phyloP scores from a whole-genome alignment of 768 basidiomycete species.

The Suillus hirtellus region DNA sequence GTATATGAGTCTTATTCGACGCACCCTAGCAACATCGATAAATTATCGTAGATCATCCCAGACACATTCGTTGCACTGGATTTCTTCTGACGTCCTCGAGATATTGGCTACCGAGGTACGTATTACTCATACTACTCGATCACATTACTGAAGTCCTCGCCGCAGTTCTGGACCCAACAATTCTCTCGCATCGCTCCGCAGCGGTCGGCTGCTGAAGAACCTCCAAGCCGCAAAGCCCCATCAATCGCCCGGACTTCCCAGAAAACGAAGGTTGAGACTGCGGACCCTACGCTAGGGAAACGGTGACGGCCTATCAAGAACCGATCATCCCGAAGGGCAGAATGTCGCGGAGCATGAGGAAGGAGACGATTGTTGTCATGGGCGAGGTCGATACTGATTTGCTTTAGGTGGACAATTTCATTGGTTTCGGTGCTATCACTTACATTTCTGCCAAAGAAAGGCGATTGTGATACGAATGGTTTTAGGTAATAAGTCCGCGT shows the following conservation, averaged over 20 bases:
- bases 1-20: slow-evolving; percentile 99
- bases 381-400: background rate
- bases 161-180: slow-evolving; percentile 71
- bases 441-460: background rate
- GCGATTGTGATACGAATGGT: background rate
- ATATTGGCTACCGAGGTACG: slow-evolving; percentile 74
- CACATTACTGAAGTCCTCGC: slow-evolving; percentile 7
- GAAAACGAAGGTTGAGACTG: slow-evolving; percentile 17
- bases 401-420: background rate
- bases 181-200: slow-evolving; percentile 51
- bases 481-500: background rate
- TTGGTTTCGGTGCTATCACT: background rate
- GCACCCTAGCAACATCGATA: slow-evolving; percentile 81
- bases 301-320: background rate
- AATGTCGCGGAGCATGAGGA: background rate
- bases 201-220: slow-evolving; percentile 36
- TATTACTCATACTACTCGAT: background rate
- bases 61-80: slow-evolving; percentile 88
- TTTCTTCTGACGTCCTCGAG: slow-evolving; percentile 79
- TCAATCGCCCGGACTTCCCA: slow-evolving; percentile 25
- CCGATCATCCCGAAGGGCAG: slow-evolving; percentile 9
- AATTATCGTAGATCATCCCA: slow-evolving; percentile 86
- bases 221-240: slow-evolving; percentile 38
- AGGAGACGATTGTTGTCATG: too few species aligned
- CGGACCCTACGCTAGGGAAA: slow-evolving; percentile 31